Evolutionary conservation across 371 early-diverging fungal genomes (phyloP).

Genomic region (Nematocida displodere): DNA sequence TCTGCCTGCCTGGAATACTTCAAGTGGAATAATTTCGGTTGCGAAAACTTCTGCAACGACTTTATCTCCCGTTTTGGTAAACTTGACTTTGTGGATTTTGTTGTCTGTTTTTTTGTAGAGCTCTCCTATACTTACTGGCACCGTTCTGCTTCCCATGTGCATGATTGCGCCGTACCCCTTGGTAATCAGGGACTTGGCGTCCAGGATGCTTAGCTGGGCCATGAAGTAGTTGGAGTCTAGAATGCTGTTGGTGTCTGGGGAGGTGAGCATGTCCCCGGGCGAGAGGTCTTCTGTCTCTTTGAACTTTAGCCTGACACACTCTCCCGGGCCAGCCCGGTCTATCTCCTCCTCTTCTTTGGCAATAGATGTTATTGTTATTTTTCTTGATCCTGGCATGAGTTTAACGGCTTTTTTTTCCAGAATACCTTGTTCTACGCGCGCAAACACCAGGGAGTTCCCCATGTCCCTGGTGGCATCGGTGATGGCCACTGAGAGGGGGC

Average conservation of each 20-base stretch:
- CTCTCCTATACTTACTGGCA: constrained; percentile 57
- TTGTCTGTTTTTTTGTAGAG: constrained; percentile 58
- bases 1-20: constrained; percentile 24
- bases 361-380: constrained; percentile 40
- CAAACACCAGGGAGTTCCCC: constrained; percentile 45
- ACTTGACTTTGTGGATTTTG: constrained; percentile 58
- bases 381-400: constrained; percentile 52
- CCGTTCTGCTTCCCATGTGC: constrained; percentile 58
- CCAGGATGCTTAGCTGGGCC: constrained; percentile 59
- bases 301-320: constrained; percentile 60
- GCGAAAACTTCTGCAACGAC: constrained; percentile 56
- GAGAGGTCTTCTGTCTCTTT: constrained; percentile 59
- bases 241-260: constrained; percentile 8
- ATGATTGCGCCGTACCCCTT: constrained; percentile 63
- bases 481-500: constrained; percentile 34
- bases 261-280: constrained; percentile 56
- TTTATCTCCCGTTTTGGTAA: constrained; percentile 60
- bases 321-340: constrained; percentile 57
- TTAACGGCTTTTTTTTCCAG: constrained; percentile 43
- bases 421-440: constrained; percentile 56
- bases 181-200: constrained; percentile 58
- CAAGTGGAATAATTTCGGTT: constrained; percentile 49
- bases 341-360: constrained; percentile 64
- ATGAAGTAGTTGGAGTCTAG: constrained; percentile 57
- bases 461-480: constrained; percentile 54